These are phyloP conservation scores for Penicillium sp. DNA, from an alignment of 2,329 filamentous ascomycete genomes.

Conservation along the genomic window DNA sequence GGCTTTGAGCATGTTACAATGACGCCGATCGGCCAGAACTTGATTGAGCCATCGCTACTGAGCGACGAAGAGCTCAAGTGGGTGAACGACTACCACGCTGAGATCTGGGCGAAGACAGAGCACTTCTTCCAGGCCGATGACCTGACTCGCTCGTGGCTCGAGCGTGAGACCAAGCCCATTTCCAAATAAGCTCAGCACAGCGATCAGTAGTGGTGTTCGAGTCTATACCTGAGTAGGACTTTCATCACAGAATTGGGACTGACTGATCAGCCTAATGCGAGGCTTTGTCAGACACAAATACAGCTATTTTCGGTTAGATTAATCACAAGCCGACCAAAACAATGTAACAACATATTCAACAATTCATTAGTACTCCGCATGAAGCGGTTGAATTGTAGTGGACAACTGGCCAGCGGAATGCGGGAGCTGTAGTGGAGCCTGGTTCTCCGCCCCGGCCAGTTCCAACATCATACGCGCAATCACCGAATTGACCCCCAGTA, in stretches of 20 bases:
- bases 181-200: constrained; percentile 33
- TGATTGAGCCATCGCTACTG: constrained; percentile 75
- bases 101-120: constrained; percentile 80
- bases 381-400: background rate
- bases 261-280: background rate
- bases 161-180: constrained; percentile 77
- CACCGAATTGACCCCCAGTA: background rate
- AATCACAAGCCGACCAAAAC: background rate
- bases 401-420: constrained; percentile 18
- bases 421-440: constrained; percentile 28
- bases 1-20: constrained; percentile 97
- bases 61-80: constrained; percentile 75
- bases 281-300: background rate
- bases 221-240: background rate
- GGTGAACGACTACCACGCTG: constrained; percentile 81
- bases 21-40: constrained; percentile 88
- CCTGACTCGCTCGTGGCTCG: constrained; percentile 75
- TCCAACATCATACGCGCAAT: constrained; percentile 7
- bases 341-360: background rate
- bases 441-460: constrained; percentile 10
- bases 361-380: background rate
- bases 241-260: background rate
- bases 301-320: background rate
- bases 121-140: constrained; percentile 72
- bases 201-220: background rate